A percentile compares a stretch with the other conserved stretches of the same genome.
Evolutionary conservation across 2,329 filamentous ascomycete species (phyloP).

Genomic region (Monosporascus sp.): DNA sequence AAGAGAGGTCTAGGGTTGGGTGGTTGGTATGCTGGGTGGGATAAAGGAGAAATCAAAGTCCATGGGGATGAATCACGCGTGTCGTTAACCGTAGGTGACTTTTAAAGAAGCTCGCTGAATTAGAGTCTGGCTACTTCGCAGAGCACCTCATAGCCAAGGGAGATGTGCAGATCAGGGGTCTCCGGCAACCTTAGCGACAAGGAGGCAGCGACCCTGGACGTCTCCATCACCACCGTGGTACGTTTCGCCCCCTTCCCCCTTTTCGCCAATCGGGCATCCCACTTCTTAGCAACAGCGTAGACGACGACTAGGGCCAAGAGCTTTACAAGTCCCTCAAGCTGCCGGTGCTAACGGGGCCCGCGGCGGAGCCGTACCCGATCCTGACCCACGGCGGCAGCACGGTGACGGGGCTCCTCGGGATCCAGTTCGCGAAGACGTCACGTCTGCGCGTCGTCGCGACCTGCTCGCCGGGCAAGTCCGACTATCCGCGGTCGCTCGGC

Average conservation of each 20-base stretch:
- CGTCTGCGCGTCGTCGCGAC: slow-evolving; percentile 36
- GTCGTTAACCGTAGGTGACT: neutral
- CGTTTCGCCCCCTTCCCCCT: slow-evolving; percentile 2
- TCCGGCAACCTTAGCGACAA: slow-evolving; percentile 41
- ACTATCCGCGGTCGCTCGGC: slow-evolving; percentile 26
- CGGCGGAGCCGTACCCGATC: slow-evolving; percentile 32
- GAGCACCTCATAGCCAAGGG: slow-evolving; percentile 34
- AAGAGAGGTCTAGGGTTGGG: too few relatives aligned
- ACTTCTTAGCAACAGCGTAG: neutral
- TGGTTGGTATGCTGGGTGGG: too few relatives aligned
- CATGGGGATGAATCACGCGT: neutral
- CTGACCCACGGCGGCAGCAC: slow-evolving; percentile 47
- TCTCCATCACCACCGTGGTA: slow-evolving; percentile 37
- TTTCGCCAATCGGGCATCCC: too few relatives aligned
- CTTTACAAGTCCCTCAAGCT: slow-evolving; percentile 42
- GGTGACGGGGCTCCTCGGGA: slow-evolving; percentile 48
- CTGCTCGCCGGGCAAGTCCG: slow-evolving; percentile 32
- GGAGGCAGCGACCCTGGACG: slow-evolving; percentile 38
- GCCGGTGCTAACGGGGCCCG: slow-evolving; percentile 37
- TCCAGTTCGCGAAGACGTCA: slow-evolving; percentile 39
- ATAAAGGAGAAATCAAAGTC: too few relatives aligned
- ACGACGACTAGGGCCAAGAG: slow-evolving; percentile 34
- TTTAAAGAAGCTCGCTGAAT: slow-evolving; percentile 26
- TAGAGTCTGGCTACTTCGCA: slow-evolving; percentile 39
- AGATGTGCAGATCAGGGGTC: slow-evolving; percentile 36